Evolutionary conservation across 2,329 filamentous ascomycete species (phyloP), one percentile per base, ranked within the genome.

Genomic region (Colletotrichum chlorophyti): DNA sequence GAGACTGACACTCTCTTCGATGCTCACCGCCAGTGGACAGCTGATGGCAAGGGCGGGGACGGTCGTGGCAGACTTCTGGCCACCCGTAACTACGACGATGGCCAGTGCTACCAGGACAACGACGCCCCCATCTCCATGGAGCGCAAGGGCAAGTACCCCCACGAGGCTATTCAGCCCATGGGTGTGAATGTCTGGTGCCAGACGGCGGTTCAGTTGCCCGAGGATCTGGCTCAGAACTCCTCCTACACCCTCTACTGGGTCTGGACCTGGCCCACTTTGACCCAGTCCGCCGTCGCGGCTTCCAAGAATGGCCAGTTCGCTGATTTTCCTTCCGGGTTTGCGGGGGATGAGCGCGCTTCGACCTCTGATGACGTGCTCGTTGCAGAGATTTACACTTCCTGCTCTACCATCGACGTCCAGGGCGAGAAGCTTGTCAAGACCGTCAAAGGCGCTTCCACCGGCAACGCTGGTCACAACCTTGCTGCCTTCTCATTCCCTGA

Each of bases 211-310:
- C 81, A 87, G 68, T 78, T 99, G 12, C 95, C 95, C 0, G 69
- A 78, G 5, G 83, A 90, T 65, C 77, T 86, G 42, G 73, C 82
- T n/a, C 72, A 79, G 9, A 86, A 86, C 40, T 83, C 87, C 26
- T 81, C 82, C 24, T 91, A 93, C 71, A 94, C 92, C 3, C 76
- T 97, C 48, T 96, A 97, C 79, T 98, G 94, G 94, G 89, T 97
- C 41, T 98, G 95, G 95, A 90, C 96, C 73, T 99, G 93, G 91
- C 88, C 89, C 3, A 88, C 85, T 12, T 78, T 86, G 34, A 72
- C 70, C 62, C 73, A 68, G 63, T 74, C 72, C 59, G 73, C 82
- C 63, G 65, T 74, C 31, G 69, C 73, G 14, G 69, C 67, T 17
- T 77, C 74, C 42, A 69, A 69, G 60, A 63, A 74, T 61, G 76